Base-by-base conservation (phyloP, 2,329 filamentous ascomycete species). In the Atkinsonella hypoxylon region DNA sequence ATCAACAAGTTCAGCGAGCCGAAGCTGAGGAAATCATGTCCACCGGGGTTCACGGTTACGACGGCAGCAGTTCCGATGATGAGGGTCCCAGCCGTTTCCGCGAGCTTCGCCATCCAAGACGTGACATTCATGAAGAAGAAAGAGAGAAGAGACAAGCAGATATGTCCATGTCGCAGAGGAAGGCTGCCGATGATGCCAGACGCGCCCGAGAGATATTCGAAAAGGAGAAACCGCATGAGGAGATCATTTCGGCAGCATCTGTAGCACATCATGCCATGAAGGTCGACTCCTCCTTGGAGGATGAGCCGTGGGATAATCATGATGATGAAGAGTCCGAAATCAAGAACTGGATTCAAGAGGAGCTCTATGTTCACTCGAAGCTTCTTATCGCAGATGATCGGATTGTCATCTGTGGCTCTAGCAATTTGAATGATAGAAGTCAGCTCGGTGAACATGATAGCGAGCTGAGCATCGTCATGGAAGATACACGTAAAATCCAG, bases 331-430 rank as follows among this genome's bases (percentile, higher is more conserved):
- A 91, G 57, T 78, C 79, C 1, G 93, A 97, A 65, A 85, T 89
- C 51, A 78, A 85, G 49, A 88, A 94, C 63, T 94, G 93, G 73
- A 84, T 97, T 53, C 91, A 95, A 63, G 93, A 98, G 64, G 91
- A 98, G 66, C 78, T 97, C 2, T 98, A 98, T 64, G 84, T 97
- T 45, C 93, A 98, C 65, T 86, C 82, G 30, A 98, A 97, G 70
- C 76, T 96, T 36, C 77, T 93, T 57, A 91, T 96, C 57, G 85
- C 85, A 1, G 90, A 97, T 62, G 91, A 97, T 65, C 81, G 82
- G 49, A 77, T 89, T 45, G 89, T 87, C 1, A 81, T 96, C 49
- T 93, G 89, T 62, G 89, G 89, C 17, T 89, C 84, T 26, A 88
- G 87, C 56, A 97, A 96, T 67, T 76, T 96, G 59, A 97, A 96